Percentiles rank a stretch among this genome's conserved stretches.
Evolutionary conservation across 208 protist species (phyloP).

Genomic region (Wallacemonas rigidus): DNA sequence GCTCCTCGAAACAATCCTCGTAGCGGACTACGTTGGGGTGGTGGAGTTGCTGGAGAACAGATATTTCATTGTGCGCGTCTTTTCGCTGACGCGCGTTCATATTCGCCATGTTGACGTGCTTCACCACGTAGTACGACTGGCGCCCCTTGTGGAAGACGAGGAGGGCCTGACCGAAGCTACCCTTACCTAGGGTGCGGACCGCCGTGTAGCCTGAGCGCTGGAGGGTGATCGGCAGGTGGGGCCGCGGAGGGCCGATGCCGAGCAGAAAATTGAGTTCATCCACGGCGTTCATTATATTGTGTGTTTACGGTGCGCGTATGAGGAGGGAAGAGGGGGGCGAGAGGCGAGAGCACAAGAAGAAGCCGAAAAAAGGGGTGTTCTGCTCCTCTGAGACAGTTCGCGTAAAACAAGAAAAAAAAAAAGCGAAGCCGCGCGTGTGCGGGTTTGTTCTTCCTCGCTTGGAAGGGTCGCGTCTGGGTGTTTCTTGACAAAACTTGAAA

Average conservation of each 20-base stretch:
- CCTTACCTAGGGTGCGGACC: slow-evolving; percentile 82
- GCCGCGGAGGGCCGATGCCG: slow-evolving; percentile 75
- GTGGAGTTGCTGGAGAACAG: slow-evolving; percentile 77
- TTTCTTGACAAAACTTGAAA: too few relatives aligned
- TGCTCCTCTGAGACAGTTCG: not conserved
- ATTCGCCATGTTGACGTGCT: slow-evolving; percentile 81
- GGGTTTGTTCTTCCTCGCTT: not conserved
- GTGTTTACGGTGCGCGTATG: not conserved
- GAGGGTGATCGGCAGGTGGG: slow-evolving; percentile 73
- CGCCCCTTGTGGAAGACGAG: slow-evolving; percentile 69
- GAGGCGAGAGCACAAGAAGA: not conserved
- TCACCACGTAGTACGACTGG: slow-evolving; percentile 75
- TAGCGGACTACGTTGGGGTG: slow-evolving; percentile 91
- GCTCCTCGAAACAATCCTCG: slow-evolving; percentile 81
- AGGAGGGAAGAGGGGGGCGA: slow-evolving; percentile 16
- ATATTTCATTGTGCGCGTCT: slow-evolving; percentile 85
- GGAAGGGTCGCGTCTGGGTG: not conserved
- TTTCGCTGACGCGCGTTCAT: slow-evolving; percentile 74
- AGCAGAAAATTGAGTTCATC: slow-evolving; percentile 89
- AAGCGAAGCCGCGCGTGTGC: not conserved
- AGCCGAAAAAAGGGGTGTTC: too few relatives aligned
- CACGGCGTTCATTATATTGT: slow-evolving; percentile 69
- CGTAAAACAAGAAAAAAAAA: slow-evolving; percentile 9
- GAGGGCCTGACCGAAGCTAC: slow-evolving; percentile 83
- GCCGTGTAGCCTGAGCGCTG: slow-evolving; percentile 64